Base-by-base conservation (phyloP, 768 basidiomycete species). In the Plicaturopsis crispa region DNA sequence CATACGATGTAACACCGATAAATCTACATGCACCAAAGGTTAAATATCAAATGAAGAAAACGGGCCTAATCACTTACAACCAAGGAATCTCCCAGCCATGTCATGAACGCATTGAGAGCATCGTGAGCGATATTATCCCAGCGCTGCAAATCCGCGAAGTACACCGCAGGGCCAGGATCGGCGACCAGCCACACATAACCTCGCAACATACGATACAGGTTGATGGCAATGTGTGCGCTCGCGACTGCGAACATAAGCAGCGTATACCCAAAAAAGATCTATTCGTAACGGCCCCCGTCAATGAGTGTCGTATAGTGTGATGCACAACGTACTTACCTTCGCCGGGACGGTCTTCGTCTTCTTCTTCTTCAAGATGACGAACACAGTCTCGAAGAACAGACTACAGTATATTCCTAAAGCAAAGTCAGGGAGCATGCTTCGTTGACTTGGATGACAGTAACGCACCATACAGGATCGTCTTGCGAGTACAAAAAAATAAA, bases 1-100 rank as follows among this genome's bases (percentile, higher is more conserved):
- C 51, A 53, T 5, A 51, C 32, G 4, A 49, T 41, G 45, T 47
- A 53, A 35, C 49, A 50, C 11, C 51, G 42, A 23, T 53, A 53
- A 2, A 53, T 50, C 51, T 52, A n/a, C 18, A 26, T 8, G 14
- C 26, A 14, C n/a, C n/a, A n/a, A n/a, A n/a, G n/a, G n/a, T n/a
- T n/a, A n/a, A n/a, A n/a, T n/a, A n/a, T n/a, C n/a, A n/a, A n/a
- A n/a, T n/a, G n/a, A n/a, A n/a, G n/a, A n/a, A n/a, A n/a, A n/a
- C n/a, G n/a, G n/a, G n/a, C n/a, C n/a, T n/a, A 28, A 8, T 28
- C 10, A 28, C 26, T 28, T 28, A 48, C 49, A 13, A 47, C 40
- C 4, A 52, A 30, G n/a, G 42, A 38, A 36, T 52, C 49, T 11
- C 38, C 49, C n/a, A 46, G 28, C 49, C 49, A 52, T n/a, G 45